Evolutionary conservation across 331 rosid species (phyloP).

Genomic region (Telfairia occidentalis): DNA sequence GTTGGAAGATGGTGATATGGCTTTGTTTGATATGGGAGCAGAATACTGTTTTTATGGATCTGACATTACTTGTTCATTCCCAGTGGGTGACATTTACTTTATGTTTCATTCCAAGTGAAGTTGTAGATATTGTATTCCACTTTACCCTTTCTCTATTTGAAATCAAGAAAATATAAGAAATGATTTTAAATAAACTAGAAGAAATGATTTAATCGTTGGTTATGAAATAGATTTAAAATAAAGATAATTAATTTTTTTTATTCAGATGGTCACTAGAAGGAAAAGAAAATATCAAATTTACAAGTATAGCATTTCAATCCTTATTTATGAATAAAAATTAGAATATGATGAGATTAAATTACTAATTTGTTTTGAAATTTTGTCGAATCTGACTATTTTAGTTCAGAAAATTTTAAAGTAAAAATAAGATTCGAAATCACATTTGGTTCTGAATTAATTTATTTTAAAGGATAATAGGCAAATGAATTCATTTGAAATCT

Average conservation of each 20-base stretch:
- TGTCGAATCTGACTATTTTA: neutral
- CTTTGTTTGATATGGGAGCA: slow-evolving; percentile 96
- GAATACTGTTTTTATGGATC: slow-evolving; percentile 88
- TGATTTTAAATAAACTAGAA: neutral
- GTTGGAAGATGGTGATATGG: slow-evolving; percentile 83
- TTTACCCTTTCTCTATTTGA: neutral
- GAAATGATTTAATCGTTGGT: too few relatives aligned
- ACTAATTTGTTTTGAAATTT: neutral
- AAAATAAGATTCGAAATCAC: neutral
- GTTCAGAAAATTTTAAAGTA: neutral
- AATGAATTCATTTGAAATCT: neutral
- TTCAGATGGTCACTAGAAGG: too few relatives aligned
- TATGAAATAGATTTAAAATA: too few relatives aligned
- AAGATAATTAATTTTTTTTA: too few relatives aligned
- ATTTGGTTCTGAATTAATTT: neutral
- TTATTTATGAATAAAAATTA: too few relatives aligned
- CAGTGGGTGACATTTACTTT: slow-evolving; percentile 48
- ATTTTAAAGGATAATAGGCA: neutral
- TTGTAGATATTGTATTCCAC: neutral
- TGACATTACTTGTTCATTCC: slow-evolving; percentile 89
- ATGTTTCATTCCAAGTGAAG: slow-evolving; percentile 4
- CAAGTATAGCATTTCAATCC: too few relatives aligned
- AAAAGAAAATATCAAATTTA: too few relatives aligned
- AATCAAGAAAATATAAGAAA: neutral
- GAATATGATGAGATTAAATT: too few relatives aligned